Evolutionary conservation across 495 filamentous ascomycete genomes (phyloP).

Genomic region (Aspergillus steynii): DNA sequence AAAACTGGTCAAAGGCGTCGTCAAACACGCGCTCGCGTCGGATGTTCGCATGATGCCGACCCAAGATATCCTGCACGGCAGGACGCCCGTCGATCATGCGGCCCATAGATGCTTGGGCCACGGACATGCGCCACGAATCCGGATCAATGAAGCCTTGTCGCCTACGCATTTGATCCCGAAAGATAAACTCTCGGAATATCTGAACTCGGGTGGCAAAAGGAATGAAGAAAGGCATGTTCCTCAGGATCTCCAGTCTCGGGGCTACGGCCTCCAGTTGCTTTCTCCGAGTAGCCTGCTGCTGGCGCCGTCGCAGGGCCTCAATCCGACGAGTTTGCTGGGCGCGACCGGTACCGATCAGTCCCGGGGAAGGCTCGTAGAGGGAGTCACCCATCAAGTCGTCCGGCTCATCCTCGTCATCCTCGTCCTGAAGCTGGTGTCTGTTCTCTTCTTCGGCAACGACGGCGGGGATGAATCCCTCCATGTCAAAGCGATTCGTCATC

Average conservation of each 20-base stretch:
- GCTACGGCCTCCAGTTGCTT: slow-evolving; percentile 73
- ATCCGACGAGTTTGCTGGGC: slow-evolving; percentile 52
- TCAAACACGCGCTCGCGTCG: slow-evolving; percentile 77
- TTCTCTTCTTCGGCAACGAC: slow-evolving; percentile 89
- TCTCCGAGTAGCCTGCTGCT: slow-evolving; percentile 62
- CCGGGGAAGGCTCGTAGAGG: slow-evolving; percentile 27
- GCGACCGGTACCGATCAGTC: slow-evolving; percentile 52
- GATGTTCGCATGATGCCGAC: slow-evolving; percentile 79
- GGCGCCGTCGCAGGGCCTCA: slow-evolving; percentile 57
- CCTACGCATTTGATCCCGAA: slow-evolving; percentile 74
- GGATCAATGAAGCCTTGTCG: slow-evolving; percentile 75
- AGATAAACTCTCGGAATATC: slow-evolving; percentile 91
- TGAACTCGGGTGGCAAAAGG: slow-evolving; percentile 90
- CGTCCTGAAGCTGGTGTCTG: slow-evolving; percentile 64
- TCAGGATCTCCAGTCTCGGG: slow-evolving; percentile 84
- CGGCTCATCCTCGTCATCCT: slow-evolving; percentile 51
- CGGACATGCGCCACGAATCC: slow-evolving; percentile 72
- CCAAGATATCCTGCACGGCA: slow-evolving; percentile 52
- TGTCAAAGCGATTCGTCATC: slow-evolving; percentile 89
- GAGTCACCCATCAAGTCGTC: slow-evolving; percentile 35
- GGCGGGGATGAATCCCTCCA: slow-evolving; percentile 83
- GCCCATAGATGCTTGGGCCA: slow-evolving; percentile 44
- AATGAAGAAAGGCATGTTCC: slow-evolving; percentile 96
- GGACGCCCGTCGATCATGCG: slow-evolving; percentile 35
- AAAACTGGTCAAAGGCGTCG: slow-evolving; percentile 85